Base-by-base conservation (phyloP, 768 basidiomycete genomes). In the Hemileccinum impolitum region DNA sequence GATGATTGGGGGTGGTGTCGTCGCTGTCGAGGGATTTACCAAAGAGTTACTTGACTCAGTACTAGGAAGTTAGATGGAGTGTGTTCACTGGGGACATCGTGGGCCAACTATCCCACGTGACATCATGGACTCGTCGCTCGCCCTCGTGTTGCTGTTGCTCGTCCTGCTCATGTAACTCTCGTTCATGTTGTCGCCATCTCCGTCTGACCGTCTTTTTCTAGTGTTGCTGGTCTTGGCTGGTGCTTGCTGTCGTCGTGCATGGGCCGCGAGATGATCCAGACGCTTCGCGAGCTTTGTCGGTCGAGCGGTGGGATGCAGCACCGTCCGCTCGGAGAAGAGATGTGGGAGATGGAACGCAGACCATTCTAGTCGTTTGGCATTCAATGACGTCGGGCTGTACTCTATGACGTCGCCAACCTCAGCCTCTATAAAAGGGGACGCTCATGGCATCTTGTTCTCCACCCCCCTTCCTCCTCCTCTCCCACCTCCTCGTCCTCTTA, bases 241-340 rank as follows among this genome's bases (percentile, higher is more conserved):
- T 87, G 85, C 59, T 65, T 85, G 51, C 65, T 87, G 43, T 84
- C 83, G 30, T 85, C 84, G 7, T 85, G 85, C 68, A 62, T 86
- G 50, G 85, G 85, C 21, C 45, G 28, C 45, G 45, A 47, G 14
- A 32, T 47, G 19, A 15, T 39, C 25, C 67, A 65, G 25, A 63
- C 69, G n/a, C 52, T 81, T 19, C 68, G 70, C 28, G 72, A 72
- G 38, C 56, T 83, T 19, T 81, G 79, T 79, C 70, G 77, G 39
- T 71, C 47, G 28, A 28, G 30, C 26, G 21, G 21, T 34, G 72
- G 50, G 51, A 67, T 26, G 56, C 65, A 66, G 44, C 72, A 69
- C 49, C 72, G 70, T 42, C 71, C 69, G 30, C 66, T 72, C 28
- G 74, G 70, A 28, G 76, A 78, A 39, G 70, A 74, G 52, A 65